phyloP scores from a whole-genome alignment of 371 early-diverging fungal genomes.

The Mucor sp. region DNA sequence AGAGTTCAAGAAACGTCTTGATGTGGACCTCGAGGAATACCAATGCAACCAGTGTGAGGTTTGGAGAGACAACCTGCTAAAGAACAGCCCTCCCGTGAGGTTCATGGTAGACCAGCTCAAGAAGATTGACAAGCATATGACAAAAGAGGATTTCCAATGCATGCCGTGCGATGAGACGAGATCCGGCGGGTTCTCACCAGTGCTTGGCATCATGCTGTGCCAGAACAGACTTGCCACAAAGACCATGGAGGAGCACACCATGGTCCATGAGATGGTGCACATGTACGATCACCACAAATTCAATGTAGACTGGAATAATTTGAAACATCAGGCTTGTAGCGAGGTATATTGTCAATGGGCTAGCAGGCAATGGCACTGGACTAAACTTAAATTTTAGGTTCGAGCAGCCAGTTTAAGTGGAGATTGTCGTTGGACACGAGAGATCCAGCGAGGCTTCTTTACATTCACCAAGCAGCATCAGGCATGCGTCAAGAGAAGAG shows the following conservation, averaged over 20 bases:
- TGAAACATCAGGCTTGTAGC: conserved; percentile 91
- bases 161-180: conserved; percentile 78
- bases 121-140: conserved; percentile 69
- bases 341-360: conserved; percentile 52
- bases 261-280: conserved; percentile 97
- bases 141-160: conserved; percentile 70
- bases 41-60: conserved; percentile 70
- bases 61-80: conserved; percentile 72
- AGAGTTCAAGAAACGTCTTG: conserved; percentile 35
- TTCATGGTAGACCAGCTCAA: conserved; percentile 83
- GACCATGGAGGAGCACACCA: conserved; percentile 82
- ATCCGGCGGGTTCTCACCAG: conserved; percentile 83
- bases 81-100: conserved; percentile 77
- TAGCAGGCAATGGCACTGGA: not conserved
- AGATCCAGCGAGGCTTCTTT: conserved; percentile 77
- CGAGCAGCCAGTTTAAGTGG: conserved; percentile 92
- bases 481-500: conserved; percentile 89
- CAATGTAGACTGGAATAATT: conserved; percentile 82
- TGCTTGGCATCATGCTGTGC: conserved; percentile 82
- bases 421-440: conserved; percentile 89
- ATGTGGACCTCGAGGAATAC: conserved; percentile 51
- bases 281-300: conserved; percentile 89
- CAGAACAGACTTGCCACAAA: conserved; percentile 77
- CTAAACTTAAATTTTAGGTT: conserved; percentile 48
- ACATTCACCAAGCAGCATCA: conserved; percentile 91